These are phyloP conservation scores for Corchorus capsularis DNA, from an alignment of 345 rosid genomes.

Conservation along the genomic window DNA sequence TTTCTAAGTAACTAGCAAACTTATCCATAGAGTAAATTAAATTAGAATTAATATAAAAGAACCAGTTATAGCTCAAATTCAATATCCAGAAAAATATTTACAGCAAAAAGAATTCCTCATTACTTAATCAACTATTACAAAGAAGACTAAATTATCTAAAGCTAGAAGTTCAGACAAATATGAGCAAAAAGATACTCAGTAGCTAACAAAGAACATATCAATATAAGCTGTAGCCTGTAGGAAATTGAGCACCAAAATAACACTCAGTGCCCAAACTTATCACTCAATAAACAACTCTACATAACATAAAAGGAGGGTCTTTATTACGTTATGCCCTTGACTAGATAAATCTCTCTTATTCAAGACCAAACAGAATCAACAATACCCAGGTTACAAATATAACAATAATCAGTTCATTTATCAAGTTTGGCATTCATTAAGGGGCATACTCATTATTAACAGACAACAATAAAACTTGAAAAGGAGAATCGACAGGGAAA, in stretches of 20 bases:
- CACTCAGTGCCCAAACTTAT: background rate
- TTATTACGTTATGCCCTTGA: too few relatives aligned
- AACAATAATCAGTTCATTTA: too few relatives aligned
- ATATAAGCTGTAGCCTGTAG: too few relatives aligned
- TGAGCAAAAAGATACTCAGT: too few relatives aligned
- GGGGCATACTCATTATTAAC: constrained; percentile 9
- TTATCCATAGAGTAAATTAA: too few relatives aligned
- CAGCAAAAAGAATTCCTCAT: background rate
- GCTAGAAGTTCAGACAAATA: too few relatives aligned
- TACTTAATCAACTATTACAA: background rate
- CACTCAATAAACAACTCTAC: background rate
- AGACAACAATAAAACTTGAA: background rate
- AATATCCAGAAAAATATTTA: background rate
- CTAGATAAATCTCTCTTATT: too few relatives aligned
- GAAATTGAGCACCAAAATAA: background rate
- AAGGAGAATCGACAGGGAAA: background rate
- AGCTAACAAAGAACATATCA: too few relatives aligned
- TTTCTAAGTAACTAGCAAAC: too few relatives aligned
- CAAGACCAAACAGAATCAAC: background rate
- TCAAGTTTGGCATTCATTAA: background rate
- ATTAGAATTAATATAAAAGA: background rate
- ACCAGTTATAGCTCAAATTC: background rate
- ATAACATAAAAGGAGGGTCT: background rate
- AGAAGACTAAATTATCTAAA: background rate
- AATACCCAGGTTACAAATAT: background rate